These are phyloP conservation scores for Brassica balearica DNA, from an alignment of 441 rosid species.

Conservation along the genomic window DNA sequence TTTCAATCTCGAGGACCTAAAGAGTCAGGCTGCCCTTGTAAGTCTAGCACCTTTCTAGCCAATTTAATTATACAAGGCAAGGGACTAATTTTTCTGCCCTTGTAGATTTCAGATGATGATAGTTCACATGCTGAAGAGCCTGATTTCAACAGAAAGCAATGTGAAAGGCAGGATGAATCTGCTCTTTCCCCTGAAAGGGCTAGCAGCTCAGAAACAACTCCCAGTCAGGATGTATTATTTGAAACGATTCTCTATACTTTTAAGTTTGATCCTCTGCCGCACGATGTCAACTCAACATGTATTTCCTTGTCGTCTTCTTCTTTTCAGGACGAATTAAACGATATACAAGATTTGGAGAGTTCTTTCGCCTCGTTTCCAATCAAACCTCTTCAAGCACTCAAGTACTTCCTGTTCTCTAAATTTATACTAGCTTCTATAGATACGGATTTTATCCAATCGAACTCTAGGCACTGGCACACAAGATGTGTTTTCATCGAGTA, in stretches of 20 bases:
- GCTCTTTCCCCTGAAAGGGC: slow-evolving; percentile 55
- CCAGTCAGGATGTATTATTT: slow-evolving; percentile 63
- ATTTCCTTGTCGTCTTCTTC: slow-evolving; percentile 38
- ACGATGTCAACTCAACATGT: slow-evolving; percentile 24
- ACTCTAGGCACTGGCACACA: slow-evolving; percentile 10
- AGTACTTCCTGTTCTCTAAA: slow-evolving; percentile 52
- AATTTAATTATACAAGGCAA: slow-evolving; percentile 26
- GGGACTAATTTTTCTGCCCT: slow-evolving; percentile 35
- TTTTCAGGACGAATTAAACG: slow-evolving; percentile 71
- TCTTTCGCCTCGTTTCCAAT: slow-evolving; percentile 82
- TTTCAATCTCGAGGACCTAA: slow-evolving; percentile 96
- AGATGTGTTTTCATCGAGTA: slow-evolving; percentile 7
- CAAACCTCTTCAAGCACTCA: slow-evolving; percentile 91
- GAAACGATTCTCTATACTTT: slow-evolving; percentile 23
- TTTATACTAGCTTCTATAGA: slow-evolving; percentile 13
- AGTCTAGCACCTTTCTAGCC: slow-evolving; percentile 39
- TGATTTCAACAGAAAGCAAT: slow-evolving; percentile 53
- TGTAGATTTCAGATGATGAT: slow-evolving; percentile 80
- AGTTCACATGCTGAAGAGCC: slow-evolving; percentile 59
- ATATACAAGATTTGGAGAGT: slow-evolving; percentile 77
- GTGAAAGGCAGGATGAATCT: slow-evolving; percentile 49
- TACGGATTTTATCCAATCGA: neutral
- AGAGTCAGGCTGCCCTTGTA: slow-evolving; percentile 94
- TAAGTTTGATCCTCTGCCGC: slow-evolving; percentile 2
- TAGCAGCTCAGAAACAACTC: slow-evolving; percentile 57